These are phyloP conservation scores for Pythium myriotylum DNA, from an alignment of 352 stramenopile species.

Conservation along the genomic window DNA sequence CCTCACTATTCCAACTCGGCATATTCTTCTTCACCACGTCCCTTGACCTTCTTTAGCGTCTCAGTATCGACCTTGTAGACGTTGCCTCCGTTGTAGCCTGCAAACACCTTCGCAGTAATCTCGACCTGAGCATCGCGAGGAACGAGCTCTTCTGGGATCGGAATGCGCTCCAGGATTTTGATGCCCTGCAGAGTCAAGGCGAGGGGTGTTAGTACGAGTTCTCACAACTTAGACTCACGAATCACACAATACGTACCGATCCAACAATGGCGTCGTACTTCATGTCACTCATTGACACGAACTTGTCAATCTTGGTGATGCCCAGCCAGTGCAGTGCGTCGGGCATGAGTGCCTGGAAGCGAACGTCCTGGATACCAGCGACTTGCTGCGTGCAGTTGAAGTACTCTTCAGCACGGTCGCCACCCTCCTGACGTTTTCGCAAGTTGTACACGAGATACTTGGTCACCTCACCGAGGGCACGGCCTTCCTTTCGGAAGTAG, in stretches of 20 bases:
- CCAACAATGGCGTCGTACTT: constrained; percentile 99
- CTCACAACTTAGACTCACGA: background rate
- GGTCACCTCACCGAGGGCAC: constrained; percentile 97
- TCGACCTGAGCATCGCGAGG: constrained; percentile 98
- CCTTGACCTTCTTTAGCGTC: constrained; percentile 93
- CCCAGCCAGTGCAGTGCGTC: constrained; percentile 99
- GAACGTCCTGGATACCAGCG: constrained; percentile 96
- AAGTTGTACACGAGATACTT: constrained; percentile 99
- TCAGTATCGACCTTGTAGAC: constrained; percentile 94
- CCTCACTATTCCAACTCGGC: constrained; percentile 9
- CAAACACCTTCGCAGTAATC: constrained; percentile 98
- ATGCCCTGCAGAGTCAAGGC: constrained; percentile 79
- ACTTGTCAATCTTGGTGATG: constrained; percentile 93
- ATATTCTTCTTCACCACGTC: constrained; percentile 79
- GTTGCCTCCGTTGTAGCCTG: constrained; percentile 85
- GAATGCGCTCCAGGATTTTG: constrained; percentile 98
- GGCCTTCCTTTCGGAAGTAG: constrained; percentile 99
- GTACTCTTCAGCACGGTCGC: constrained; percentile 97
- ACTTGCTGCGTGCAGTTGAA: constrained; percentile 99
- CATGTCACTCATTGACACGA: constrained; percentile 99
- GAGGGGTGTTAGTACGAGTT: background rate
- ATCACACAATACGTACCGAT: constrained; percentile 59
- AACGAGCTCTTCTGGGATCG: constrained; percentile 98
- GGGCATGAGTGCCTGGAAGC: constrained; percentile 99
- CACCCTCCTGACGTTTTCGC: constrained; percentile 97